These are phyloP conservation scores for Phytophthora litchii DNA, from an alignment of 352 stramenopile genomes.

Conservation along the genomic window DNA sequence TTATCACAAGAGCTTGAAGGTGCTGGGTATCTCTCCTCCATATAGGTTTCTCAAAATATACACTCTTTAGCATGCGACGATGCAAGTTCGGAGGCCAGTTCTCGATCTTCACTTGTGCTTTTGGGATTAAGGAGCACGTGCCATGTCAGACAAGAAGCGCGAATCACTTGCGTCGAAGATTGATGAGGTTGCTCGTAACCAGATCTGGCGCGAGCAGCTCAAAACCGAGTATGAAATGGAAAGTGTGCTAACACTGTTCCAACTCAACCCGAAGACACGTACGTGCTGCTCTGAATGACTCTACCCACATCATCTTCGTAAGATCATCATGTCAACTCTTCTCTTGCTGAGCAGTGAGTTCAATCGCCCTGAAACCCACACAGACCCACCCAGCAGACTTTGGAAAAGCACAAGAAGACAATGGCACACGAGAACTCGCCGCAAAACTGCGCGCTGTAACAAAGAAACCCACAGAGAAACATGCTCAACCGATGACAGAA, in stretches of 20 bases:
- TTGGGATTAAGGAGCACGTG: slow-evolving; percentile 5
- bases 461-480: slow-evolving; percentile 74
- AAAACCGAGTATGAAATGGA: slow-evolving; percentile 86
- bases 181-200: slow-evolving; percentile 84
- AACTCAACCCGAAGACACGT: slow-evolving; percentile 86
- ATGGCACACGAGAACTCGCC: slow-evolving; percentile 57
- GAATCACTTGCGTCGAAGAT: slow-evolving; percentile 83
- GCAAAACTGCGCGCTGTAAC: slow-evolving; percentile 68
- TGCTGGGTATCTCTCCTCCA: slow-evolving; percentile 6
- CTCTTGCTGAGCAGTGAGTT: slow-evolving; percentile 53
- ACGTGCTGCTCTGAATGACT: slow-evolving; percentile 7
- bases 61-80: slow-evolving; percentile 27
- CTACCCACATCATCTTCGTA: neutral
- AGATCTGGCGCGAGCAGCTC: slow-evolving; percentile 90
- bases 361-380: slow-evolving; percentile 79
- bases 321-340: neutral
- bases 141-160: slow-evolving; percentile 78
- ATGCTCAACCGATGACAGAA: slow-evolving; percentile 73
- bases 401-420: slow-evolving; percentile 56
- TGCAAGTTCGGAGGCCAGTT: neutral
- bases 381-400: slow-evolving; percentile 79
- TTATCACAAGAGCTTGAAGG: neutral
- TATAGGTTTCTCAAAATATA: slow-evolving; percentile 43
- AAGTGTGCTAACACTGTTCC: slow-evolving; percentile 74
- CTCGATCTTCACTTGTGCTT: slow-evolving; percentile 8